Evolutionary conservation across 495 filamentous ascomycete species (phyloP), one percentile per base, ranked within the genome.

Genomic region (Aspergillus steynii): DNA sequence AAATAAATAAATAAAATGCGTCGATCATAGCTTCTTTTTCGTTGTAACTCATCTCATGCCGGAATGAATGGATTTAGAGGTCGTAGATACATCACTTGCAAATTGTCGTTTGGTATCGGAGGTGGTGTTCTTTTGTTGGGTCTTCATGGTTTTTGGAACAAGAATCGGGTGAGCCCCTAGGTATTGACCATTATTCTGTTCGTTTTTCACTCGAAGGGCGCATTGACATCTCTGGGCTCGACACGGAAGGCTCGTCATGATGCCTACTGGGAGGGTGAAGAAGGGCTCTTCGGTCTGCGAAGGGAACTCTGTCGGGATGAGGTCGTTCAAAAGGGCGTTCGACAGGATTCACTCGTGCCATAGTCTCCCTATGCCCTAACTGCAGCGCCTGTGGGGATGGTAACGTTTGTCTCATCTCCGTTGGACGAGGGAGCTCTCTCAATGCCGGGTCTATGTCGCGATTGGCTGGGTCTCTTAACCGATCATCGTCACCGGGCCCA

Each of bases 351-450:
- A 71, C 61, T 28, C 74, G 64, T 27, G 68, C 59, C 20, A 78
- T 69, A 0, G 63, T 53, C 20, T 74, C 70, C 42, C 67, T 66
- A 4, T 71, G 73, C 3, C 74, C 72, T 10, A 74, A 55, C 53
- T 78, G 72, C 14, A 78, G 55, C 1, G 68, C 58, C 45, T 68
- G 72, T 8, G 74, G 73, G 3, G 73, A 71, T 42, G 76, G 74
- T 15, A 77, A 51, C 9, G 73, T 70, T 8, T 75, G 70, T 27
- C 66, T 60, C 60, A 74, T 66, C 28, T 74, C 75, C 31, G 65
- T 51, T 27, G 68, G 73, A 4, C 69, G 69, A 5, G 76, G 76
- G 27, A 77, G 55, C 51, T 78, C 76, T 50, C 76, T 70, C 63
- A 69, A 51, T 52, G 67, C 65, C 9, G 60, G 50, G 7, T 67